These are phyloP conservation scores for Hirsutella minnesotensis DNA, from an alignment of 2,329 filamentous ascomycete species.

Conservation along the genomic window DNA sequence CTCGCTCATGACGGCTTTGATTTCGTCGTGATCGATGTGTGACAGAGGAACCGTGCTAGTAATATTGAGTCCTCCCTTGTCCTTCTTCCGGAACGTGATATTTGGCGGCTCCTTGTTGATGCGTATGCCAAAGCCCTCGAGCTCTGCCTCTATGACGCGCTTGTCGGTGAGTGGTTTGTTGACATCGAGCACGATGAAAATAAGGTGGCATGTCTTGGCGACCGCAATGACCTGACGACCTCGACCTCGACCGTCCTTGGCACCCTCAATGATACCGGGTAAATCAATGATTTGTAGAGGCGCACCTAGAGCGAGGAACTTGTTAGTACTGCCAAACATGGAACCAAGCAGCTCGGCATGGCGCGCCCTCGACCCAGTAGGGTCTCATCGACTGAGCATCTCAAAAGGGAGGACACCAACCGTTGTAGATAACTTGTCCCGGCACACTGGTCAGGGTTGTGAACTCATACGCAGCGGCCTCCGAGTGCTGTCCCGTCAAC, in stretches of 20 bases:
- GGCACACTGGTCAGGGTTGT: slow-evolving; percentile 96
- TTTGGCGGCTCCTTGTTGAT: slow-evolving; percentile 97
- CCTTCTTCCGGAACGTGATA: slow-evolving; percentile 99
- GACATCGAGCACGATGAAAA: slow-evolving; percentile 96
- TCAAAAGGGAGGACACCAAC: slow-evolving; percentile 24
- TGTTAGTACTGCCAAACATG: too few relatives aligned
- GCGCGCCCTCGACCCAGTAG: too few relatives aligned
- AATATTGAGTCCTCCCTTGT: slow-evolving; percentile 92
- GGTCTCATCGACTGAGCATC: too few relatives aligned
- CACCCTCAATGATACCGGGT: slow-evolving; percentile 96
- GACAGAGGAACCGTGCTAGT: slow-evolving; percentile 87
- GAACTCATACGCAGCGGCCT: slow-evolving; percentile 96
- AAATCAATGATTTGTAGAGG: slow-evolving; percentile 98
- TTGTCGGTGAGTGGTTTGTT: slow-evolving; percentile 98
- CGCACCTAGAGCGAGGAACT: too few relatives aligned
- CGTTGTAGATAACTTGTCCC: slow-evolving; percentile 92
- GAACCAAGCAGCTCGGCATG: too few relatives aligned
- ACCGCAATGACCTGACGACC: slow-evolving; percentile 98
- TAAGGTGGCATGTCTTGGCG: slow-evolving; percentile 95
- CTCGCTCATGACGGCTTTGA: slow-evolving; percentile 94
- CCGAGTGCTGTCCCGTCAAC: slow-evolving; percentile 91
- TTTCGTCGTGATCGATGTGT: slow-evolving; percentile 91
- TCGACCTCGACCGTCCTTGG: slow-evolving; percentile 94
- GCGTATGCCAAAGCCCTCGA: slow-evolving; percentile 94
- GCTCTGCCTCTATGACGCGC: slow-evolving; percentile 82